Evolutionary conservation across 2,329 filamentous ascomycete species (phyloP), one percentile per base, ranked within the genome.

Genomic region (Zymoseptoria brevis): DNA sequence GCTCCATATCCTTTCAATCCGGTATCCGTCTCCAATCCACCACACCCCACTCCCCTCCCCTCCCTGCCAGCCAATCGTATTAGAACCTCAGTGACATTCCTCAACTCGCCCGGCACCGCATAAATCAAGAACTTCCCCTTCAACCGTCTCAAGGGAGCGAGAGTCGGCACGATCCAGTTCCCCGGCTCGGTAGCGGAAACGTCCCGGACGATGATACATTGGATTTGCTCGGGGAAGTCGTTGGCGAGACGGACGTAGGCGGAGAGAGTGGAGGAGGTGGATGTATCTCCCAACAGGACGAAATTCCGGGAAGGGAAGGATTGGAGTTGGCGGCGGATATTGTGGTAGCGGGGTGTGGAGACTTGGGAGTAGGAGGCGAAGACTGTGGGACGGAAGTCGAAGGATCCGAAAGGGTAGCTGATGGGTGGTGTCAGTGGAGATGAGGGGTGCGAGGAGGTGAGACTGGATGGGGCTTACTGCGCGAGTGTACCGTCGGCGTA

Each of bases 171-270:
- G 48, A 63, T 57, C 58, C 60, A 66, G 54, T 67, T 57, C 4
- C 62, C 55, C 21, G 41, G 59, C 35, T 69, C 66, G 1, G 67
- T 69, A 30, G 59, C 62, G n/a, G 26, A 16, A 11, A 60, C 53
- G 53, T 69, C 61, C 22, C 66, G 58, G 7, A 70, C 56, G 19
- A 69, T 50, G 13, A 70, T 56, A 50, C 68, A 70, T 59, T 67
- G 63, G 26, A 69, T 58, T 52, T 65, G 65, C 13, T 62, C 45
- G 16, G 57, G 52, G 50, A 59, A 63, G 7, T 58, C 24, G 7
- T 54, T 13, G 16, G 64, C 60, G n/a, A 67, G 51, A 2, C 53
- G 24, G 2, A 62, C 60, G 55, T 67, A 69, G 16, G 58, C 57
- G 6, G 35, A 49, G 53, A 66, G 58, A n/a, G 60, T 55, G 24